Conservation (phyloP, 306 rosid species). For the Macrotyloma uniflorum region DNA sequence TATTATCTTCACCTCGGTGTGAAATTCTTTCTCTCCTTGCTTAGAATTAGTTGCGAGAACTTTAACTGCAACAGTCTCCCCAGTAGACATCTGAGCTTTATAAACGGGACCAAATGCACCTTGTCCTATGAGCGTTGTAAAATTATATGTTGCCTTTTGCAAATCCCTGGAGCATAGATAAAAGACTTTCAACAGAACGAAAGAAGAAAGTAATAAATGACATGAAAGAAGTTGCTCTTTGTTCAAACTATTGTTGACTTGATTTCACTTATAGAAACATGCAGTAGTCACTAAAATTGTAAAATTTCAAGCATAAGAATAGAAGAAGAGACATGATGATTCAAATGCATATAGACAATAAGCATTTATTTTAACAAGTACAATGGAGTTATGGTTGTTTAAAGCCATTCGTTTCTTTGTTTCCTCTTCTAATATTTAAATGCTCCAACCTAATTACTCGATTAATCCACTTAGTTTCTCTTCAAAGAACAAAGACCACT, state of each 20-base stretch:
- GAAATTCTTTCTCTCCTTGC: constrained; percentile 98
- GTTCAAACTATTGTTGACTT: neutral
- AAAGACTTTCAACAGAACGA: constrained; percentile 2
- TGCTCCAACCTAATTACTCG: neutral
- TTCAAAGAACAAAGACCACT: constrained; percentile 11
- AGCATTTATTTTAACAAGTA: neutral
- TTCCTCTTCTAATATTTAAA: constrained; percentile 1
- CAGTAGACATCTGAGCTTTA: constrained; percentile 93
- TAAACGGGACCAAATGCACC: constrained; percentile 99
- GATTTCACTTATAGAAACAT: neutral
- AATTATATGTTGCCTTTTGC: constrained; percentile 90
- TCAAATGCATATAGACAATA: constrained; percentile 13
- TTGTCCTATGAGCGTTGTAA: constrained; percentile 93
- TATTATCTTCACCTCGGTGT: constrained; percentile 73
- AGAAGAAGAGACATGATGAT: neutral
- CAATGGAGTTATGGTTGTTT: neutral
- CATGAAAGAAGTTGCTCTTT: constrained; percentile 5
- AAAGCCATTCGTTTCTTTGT: neutral
- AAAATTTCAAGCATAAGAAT: neutral
- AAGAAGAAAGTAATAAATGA: constrained; percentile 11
- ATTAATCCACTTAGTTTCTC: neutral
- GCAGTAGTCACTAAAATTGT: neutral
- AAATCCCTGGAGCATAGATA: constrained; percentile 68
- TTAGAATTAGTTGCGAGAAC: constrained; percentile 95
- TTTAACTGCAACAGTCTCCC: constrained; percentile 93